Evolutionary conservation across 192 early-diverging fungal genomes (phyloP).

Genomic region (Coemansia sp.): DNA sequence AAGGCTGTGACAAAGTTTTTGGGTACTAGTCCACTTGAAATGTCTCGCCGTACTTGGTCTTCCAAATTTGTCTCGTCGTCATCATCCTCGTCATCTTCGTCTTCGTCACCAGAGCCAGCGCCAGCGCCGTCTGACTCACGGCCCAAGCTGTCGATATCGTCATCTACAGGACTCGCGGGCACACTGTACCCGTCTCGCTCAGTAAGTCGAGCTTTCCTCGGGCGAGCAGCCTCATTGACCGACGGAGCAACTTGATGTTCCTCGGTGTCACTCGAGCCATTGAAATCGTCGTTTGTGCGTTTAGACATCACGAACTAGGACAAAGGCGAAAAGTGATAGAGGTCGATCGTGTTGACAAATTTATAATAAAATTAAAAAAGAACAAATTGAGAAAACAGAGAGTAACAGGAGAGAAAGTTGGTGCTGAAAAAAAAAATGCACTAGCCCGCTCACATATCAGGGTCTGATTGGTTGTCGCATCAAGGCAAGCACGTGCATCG

Average conservation of each 20-base stretch:
- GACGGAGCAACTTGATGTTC: background rate
- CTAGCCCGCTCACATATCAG: background rate
- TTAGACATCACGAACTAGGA: background rate
- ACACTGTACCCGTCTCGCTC: constrained; percentile 21
- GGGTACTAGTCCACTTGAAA: constrained; percentile 34
- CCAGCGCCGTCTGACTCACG: background rate
- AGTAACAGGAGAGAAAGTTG: background rate
- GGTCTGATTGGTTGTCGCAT: background rate
- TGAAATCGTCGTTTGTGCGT: background rate
- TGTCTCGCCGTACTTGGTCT: constrained; percentile 28
- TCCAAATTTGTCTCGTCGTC: constrained; percentile 10
- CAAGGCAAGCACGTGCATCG: background rate
- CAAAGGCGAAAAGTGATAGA: background rate
- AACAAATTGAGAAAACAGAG: background rate
- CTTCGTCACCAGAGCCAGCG: background rate
- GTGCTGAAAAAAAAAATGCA: background rate
- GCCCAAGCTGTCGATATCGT: constrained; percentile 2
- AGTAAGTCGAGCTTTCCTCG: constrained; percentile 1
- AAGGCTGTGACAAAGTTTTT: constrained; percentile 22
- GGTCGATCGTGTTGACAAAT: background rate
- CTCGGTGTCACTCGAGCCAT: background rate
- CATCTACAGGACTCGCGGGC: constrained; percentile 18
- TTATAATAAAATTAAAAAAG: background rate
- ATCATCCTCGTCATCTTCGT: constrained; percentile 11
- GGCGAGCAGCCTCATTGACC: background rate